Evolutionary conservation across 192 early-diverging fungal genomes (phyloP), one percentile per base, ranked within the genome.

Genomic region (Podila epigama): DNA sequence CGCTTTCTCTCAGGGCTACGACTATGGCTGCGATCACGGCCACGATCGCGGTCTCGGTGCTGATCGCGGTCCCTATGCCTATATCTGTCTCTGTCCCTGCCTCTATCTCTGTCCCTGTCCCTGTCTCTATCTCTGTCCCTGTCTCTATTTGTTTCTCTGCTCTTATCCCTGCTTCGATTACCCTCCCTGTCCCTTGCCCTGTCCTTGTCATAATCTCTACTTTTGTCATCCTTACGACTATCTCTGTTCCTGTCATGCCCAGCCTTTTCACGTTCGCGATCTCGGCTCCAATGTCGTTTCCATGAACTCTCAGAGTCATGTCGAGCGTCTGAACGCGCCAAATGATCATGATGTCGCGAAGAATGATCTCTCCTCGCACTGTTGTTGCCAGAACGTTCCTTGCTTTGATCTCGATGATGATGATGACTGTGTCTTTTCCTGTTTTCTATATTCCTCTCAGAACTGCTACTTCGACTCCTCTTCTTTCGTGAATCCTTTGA

Each of bases 71-170:
- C 61, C 28, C 35, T 40, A 1, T 51, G 32, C 16, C 29, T 40
- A 52, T 65, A 62, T 18, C 29, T 65, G 6, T 18, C 29, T 10
- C 29, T 18, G 29, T 54, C 29, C 25, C 52, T 18, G 5, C 29
- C 52, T 13, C 29, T 18, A 8, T 32, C 52, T 32, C 25, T 54
- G 13, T 54, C 52, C 37, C 36, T 55, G 13, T 63, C 61, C 25
- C 61, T 52, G 2, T 28, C 50, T 25, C 50, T 51, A 16, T 44
- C 58, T 31, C 27, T 61, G 2, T 39, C 58, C 18, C 53, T 54
- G 28, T 69, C 68, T 32, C 60, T 25, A 18, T 31, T 48, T 7
- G 27, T 56, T 9, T 63, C 55, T 29, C 52, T 61, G 12, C 53
- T 4, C 11, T 28, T 56, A 36, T 37, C 31, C 12, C 50, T 58